Evolutionary conservation across 2,329 filamentous ascomycete species (phyloP).

Genomic region (Fusarium sp.): DNA sequence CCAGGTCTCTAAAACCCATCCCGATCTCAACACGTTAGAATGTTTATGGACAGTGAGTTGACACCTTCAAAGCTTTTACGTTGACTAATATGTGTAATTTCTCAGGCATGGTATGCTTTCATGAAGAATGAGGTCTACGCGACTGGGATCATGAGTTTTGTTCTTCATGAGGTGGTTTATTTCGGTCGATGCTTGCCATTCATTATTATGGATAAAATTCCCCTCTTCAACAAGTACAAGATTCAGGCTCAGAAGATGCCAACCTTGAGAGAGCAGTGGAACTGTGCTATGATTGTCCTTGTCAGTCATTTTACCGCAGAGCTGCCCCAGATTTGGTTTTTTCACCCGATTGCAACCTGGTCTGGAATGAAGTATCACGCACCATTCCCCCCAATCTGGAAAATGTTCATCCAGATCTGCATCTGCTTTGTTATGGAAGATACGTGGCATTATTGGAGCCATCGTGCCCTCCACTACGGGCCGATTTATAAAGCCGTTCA

Average conservation of each 20-base stretch:
- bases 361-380: background rate
- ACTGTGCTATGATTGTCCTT: background rate
- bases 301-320: background rate
- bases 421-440: background rate
- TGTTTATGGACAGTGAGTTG: background rate
- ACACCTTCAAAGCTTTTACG: background rate
- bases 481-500: slow-evolving; percentile 96
- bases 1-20: background rate
- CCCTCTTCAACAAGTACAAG: background rate
- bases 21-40: background rate
- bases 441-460: slow-evolving; percentile 49
- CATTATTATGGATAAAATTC: background rate
- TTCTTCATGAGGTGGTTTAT: background rate
- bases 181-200: background rate
- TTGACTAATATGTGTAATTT: background rate
- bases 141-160: background rate
- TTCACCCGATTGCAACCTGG: background rate
- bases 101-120: background rate
- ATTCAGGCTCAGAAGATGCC: background rate
- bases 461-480: slow-evolving; percentile 92
- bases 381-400: background rate
- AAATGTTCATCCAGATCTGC: background rate
- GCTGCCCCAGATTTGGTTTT: background rate
- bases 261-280: background rate
- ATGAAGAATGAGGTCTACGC: background rate